Percentiles rank a stretch among this genome's conserved stretches.
These are phyloP conservation scores for Boletales sp. DNA, from an alignment of 768 basidiomycete species.

Conservation along the genomic window DNA sequence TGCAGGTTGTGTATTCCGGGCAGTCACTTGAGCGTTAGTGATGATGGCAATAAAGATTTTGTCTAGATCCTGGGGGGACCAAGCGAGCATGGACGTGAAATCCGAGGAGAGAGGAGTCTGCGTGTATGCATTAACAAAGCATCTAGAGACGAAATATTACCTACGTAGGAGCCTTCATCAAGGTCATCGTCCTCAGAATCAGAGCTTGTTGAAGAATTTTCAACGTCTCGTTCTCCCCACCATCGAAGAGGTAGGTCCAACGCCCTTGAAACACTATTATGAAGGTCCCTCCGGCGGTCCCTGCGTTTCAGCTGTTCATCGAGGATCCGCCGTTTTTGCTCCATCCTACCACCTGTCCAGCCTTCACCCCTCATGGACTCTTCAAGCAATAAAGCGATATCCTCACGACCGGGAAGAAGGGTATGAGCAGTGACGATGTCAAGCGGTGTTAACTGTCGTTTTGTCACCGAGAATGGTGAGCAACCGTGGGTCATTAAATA, in stretches of 20 bases:
- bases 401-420: constrained; percentile 75
- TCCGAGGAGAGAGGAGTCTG: constrained; percentile 67
- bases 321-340: constrained; percentile 54
- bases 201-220: constrained; percentile 41
- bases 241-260: constrained; percentile 57
- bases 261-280: constrained; percentile 54
- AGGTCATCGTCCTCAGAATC: constrained; percentile 51
- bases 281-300: constrained; percentile 51
- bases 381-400: constrained; percentile 81
- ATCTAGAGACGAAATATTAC: constrained; percentile 9
- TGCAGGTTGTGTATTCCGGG: constrained; percentile 81
- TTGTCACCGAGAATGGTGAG: constrained; percentile 74
- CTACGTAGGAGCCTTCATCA: constrained; percentile 48
- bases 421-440: constrained; percentile 89
- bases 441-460: constrained; percentile 77
- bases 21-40: constrained; percentile 64
- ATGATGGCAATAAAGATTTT: constrained; percentile 81
- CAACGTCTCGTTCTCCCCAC: constrained; percentile 57
- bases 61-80: constrained; percentile 75
- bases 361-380: constrained; percentile 86
- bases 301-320: constrained; percentile 57
- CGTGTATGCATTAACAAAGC: constrained; percentile 7
- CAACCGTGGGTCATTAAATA: constrained; percentile 92
- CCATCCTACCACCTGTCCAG: constrained; percentile 77
- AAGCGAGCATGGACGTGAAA: constrained; percentile 90